Base-by-base conservation (phyloP, 2,329 filamentous ascomycete species). In the Talaromyces funiculosus region DNA sequence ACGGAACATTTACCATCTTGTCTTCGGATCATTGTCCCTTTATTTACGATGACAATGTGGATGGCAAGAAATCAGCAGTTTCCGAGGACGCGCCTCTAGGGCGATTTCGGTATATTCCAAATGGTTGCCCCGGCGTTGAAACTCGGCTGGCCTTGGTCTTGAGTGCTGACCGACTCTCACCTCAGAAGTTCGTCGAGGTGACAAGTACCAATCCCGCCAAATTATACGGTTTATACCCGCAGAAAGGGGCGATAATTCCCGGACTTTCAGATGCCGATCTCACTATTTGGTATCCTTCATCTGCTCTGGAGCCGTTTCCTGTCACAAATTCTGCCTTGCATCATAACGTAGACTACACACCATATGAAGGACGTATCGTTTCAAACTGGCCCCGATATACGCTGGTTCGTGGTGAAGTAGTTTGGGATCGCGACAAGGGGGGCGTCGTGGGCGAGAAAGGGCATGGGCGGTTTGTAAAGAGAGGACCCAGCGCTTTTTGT, bases 101-200 rank as follows among this genome's bases (percentile, higher is more conserved):
- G 0, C 75, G 77, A 49, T 86, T 86, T 70, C 78, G 79, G 49
- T 79, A 83, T 60, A 83, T 86, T 42, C 83, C 84, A 6, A 86
- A 86, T 64, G 84, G 83, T 4, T 73, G 81, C 49, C 82, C 83
- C 0, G 84, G 83, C 0, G 75, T 86, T 26, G 84, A 86, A 71
- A 86, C 84, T 1, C 71, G 82, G 1, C 70, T 86, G 20, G 71
- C 82, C 0, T 70, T 85, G 3, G 74, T 76, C 0, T 71, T 58
- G 49, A 59, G 49, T 20, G 60, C 63, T 61, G 57, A 67, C 61
- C 69, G 65, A 64, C 67, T 68, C 33, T 75, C 61, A 59, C 69
- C 75, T 3, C 73, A 73, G n/a, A 71, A 72, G 4, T 80, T 79
- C 64, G 78, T 80, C 18, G 72, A 77, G 63, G 57, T 80, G n/a